Conservation (phyloP, 1,139 yeast species). For the Blastobotrys malaysiensis region DNA sequence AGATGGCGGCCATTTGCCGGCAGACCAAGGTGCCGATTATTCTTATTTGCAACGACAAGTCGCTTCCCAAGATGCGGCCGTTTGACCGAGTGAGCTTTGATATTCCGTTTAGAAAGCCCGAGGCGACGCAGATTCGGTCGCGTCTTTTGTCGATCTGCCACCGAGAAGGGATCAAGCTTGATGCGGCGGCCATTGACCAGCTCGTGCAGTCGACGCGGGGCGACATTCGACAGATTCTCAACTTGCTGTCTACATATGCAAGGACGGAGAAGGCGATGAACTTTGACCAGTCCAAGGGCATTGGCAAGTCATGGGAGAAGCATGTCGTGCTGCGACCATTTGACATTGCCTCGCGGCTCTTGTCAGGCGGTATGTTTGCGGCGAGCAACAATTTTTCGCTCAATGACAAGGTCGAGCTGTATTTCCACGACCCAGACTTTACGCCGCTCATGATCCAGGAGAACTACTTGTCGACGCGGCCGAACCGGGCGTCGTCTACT, state of each 20-base stretch:
- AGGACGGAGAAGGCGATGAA: constrained; percentile 65
- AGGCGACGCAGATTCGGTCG: constrained; percentile 71
- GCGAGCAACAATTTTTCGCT: constrained; percentile 49
- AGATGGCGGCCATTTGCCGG: constrained; percentile 80
- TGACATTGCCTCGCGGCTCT: constrained; percentile 72
- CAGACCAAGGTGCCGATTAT: constrained; percentile 86
- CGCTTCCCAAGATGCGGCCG: constrained; percentile 92
- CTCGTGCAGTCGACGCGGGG: constrained; percentile 80
- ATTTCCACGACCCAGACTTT: constrained; percentile 92
- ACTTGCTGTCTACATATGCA: constrained; percentile 71
- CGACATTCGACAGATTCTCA: constrained; percentile 93
- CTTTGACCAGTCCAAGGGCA: constrained; percentile 42
- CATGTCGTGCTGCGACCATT: constrained; percentile 89
- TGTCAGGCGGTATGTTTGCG: constrained; percentile 58
- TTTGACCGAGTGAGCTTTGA: constrained; percentile 84
- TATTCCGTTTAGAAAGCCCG: constrained; percentile 83
- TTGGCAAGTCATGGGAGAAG: constrained; percentile 76
- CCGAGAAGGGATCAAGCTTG: constrained; percentile 74
- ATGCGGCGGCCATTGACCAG: constrained; percentile 76
- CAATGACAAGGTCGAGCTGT: constrained; percentile 80
- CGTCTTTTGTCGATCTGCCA: constrained; percentile 88
- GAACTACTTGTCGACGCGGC: constrained; percentile 68
- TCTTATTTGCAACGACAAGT: constrained; percentile 87
- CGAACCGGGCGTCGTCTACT: constrained; percentile 35
- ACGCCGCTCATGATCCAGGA: constrained; percentile 96